Conservation (phyloP, 2,329 filamentous ascomycete genomes). For the Incumbomyces delicatus region DNA sequence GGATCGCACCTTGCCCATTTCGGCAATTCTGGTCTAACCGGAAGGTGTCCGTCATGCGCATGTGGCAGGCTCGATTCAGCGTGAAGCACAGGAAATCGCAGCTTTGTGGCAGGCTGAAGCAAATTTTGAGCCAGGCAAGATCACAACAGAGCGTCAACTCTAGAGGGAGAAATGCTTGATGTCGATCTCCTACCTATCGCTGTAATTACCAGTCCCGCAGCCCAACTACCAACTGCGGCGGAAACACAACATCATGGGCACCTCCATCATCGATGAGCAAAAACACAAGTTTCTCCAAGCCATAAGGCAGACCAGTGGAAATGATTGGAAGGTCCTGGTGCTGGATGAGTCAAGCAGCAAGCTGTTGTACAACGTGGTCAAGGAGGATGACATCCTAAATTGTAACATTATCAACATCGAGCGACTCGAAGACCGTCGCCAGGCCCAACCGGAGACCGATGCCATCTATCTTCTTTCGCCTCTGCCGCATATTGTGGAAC, state of each 20-base stretch:
- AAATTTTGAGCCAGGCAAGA: neutral
- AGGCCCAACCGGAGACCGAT: slow-evolving; percentile 79
- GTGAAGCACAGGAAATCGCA: too few species aligned
- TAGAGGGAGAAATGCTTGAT: slow-evolving; percentile 1
- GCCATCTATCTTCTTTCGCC: slow-evolving; percentile 88
- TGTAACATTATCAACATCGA: slow-evolving; percentile 96
- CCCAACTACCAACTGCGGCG: neutral
- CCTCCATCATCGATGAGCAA: slow-evolving; percentile 78
- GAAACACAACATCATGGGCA: slow-evolving; percentile 54
- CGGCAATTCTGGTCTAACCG: neutral
- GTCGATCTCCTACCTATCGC: neutral
- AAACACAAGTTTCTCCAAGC: slow-evolving; percentile 33
- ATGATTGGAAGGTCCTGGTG: slow-evolving; percentile 86
- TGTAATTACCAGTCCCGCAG: neutral
- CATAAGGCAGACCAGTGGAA: slow-evolving; percentile 21
- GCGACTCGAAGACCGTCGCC: slow-evolving; percentile 76
- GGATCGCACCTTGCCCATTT: neutral
- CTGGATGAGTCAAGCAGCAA: slow-evolving; percentile 75
- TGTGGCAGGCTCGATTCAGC: neutral
- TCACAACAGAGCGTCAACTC: neutral
- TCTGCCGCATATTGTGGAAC: slow-evolving; percentile 80
- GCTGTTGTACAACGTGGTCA: slow-evolving; percentile 81
- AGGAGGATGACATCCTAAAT: slow-evolving; percentile 94
- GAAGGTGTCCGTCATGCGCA: neutral
- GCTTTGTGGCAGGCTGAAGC: too few species aligned